Base-by-base conservation (phyloP, 768 basidiomycete species). In the Pisolithus microcarpus region DNA sequence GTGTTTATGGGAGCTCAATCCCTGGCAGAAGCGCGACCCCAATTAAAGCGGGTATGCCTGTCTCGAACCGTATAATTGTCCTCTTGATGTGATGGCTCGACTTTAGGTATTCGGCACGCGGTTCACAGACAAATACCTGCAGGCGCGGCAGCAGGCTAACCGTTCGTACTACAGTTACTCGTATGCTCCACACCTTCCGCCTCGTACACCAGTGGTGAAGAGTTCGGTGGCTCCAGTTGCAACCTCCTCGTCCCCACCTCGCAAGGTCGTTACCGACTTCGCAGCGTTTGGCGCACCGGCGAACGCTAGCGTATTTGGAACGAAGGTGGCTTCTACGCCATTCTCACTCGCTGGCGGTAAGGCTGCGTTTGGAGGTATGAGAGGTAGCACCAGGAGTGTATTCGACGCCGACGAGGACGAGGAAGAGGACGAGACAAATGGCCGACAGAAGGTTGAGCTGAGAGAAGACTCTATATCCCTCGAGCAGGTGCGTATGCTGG, bases 101-200 rank as follows among this genome's bases (percentile, higher is more conserved):
- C 64, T 30, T 23, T 16, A 96, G 93, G 88, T 96, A 43, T 82
- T 85, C 45, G 91, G 91, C n/a, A 90, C 91, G 38, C 87, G 95
- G 3, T 95, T 97, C 73, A 97, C 95, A 18, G 94, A 98, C 58
- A 94, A 95, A 67, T 98, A 97, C 67, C 78, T 94, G 24, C 80
- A 84, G 58, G 82, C 85, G 30, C 78, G 87, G 44, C 78, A 84
- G 60, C 64, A 78, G 19, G 66, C 79, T 51, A 70, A 75, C 31
- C 78, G 86, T 38, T 72, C 70, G 53, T 59, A 70, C 2, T 78
- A 78, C 56, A 72, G 78, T 16, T 82, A 80, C 54, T 75, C 78
- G 30, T 78, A 81, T 50, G 65, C 75, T 7, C 77, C 75, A 28
- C 73, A 75, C 56, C 70, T 70, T 46, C 74, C 70, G 46, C 69